Percentiles rank a stretch among this genome's conserved stretches.
These are phyloP conservation scores for Grifola frondosa DNA, from an alignment of 1,284 basidiomycete species.

Conservation along the genomic window DNA sequence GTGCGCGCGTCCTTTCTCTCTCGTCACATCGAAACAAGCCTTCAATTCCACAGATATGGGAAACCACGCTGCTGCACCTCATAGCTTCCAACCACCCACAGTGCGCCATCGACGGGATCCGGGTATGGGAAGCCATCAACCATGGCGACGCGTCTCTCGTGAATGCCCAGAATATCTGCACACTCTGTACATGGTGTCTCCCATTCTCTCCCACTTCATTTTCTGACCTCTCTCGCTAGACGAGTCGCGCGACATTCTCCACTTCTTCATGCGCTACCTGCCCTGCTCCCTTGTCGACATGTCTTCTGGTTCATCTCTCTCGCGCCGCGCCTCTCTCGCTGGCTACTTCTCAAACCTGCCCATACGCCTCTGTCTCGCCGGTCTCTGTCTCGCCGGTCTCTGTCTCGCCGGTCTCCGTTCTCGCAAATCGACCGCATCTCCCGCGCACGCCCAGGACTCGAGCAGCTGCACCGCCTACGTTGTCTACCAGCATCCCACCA, in stretches of 20 bases:
- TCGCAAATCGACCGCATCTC: conserved; percentile 24
- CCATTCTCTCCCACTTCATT: neutral
- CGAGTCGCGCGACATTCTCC: conserved; percentile 50
- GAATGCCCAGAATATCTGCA: conserved; percentile 46
- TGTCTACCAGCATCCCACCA: conserved; percentile 43
- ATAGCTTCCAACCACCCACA: conserved; percentile 16
- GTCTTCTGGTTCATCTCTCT: conserved; percentile 27
- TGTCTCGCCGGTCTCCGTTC: conserved; percentile 37
- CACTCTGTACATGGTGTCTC: conserved; percentile 40
- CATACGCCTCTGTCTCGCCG: conserved; percentile 40
- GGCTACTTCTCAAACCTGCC: conserved; percentile 50
- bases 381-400: conserved; percentile 36
- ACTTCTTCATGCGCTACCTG: conserved; percentile 52
- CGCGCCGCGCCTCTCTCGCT: conserved; percentile 36
- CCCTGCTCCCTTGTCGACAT: conserved; percentile 36
- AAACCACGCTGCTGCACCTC: conserved; percentile 28
- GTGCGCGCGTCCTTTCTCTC: conserved; percentile 45
- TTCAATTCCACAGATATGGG: conserved; percentile 46
- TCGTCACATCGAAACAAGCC: conserved; percentile 53
- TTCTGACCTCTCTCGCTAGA: conserved; percentile 26
- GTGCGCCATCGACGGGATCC: conserved; percentile 49
- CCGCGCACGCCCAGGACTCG: conserved; percentile 35
- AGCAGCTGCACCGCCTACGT: conserved; percentile 37
- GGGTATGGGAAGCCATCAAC: conserved; percentile 54
- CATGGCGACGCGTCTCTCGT: conserved; percentile 55